Percentiles rank a stretch among this genome's conserved stretches.
phyloP scores from a whole-genome alignment of 73 alveolate genomes.

The Blepharisma stoltei region DNA sequence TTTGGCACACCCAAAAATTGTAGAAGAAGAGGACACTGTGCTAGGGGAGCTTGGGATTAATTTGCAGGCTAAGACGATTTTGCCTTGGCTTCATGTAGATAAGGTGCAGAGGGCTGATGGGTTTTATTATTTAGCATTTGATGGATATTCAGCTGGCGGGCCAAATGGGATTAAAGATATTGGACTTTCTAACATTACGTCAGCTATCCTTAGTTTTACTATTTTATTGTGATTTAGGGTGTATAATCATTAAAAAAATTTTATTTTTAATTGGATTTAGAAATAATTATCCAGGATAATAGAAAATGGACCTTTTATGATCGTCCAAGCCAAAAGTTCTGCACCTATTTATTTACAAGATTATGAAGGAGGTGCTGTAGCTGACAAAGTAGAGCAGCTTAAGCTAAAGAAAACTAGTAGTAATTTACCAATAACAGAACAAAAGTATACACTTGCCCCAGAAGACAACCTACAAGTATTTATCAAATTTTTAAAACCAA shows the following conservation, averaged over 20 bases:
- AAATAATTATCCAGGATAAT: too few relatives aligned
- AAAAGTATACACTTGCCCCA: conserved; percentile 55
- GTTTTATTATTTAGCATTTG: conserved; percentile 52
- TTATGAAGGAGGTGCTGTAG: conserved; percentile 25
- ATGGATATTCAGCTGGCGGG: conserved; percentile 48
- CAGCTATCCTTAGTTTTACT: conserved; percentile 52
- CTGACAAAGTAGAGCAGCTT: conserved; percentile 29
- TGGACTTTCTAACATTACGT: conserved; percentile 50
- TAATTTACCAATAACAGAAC: conserved; percentile 16
- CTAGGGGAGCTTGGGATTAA: conserved; percentile 50
- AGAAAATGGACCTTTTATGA: conserved; percentile 57
- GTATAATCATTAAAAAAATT: too few relatives aligned
- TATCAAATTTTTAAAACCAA: conserved; percentile 50
- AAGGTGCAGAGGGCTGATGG: conserved; percentile 57
- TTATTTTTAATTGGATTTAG: too few relatives aligned
- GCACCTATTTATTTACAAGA: conserved; percentile 31
- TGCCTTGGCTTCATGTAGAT: conserved; percentile 55
- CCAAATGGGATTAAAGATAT: conserved; percentile 48
- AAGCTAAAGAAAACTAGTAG: conserved; percentile 26
- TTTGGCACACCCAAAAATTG: conserved; percentile 61
- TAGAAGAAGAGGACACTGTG: conserved; percentile 49
- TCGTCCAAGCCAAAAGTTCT: conserved; percentile 46
- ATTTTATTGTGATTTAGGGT: too few relatives aligned
- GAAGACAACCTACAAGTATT: conserved; percentile 44
- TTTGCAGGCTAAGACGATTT: conserved; percentile 56